These are phyloP conservation scores for Stagonosporopsis chrysanthemi DNA, from an alignment of 2,329 filamentous ascomycete species.

Conservation along the genomic window DNA sequence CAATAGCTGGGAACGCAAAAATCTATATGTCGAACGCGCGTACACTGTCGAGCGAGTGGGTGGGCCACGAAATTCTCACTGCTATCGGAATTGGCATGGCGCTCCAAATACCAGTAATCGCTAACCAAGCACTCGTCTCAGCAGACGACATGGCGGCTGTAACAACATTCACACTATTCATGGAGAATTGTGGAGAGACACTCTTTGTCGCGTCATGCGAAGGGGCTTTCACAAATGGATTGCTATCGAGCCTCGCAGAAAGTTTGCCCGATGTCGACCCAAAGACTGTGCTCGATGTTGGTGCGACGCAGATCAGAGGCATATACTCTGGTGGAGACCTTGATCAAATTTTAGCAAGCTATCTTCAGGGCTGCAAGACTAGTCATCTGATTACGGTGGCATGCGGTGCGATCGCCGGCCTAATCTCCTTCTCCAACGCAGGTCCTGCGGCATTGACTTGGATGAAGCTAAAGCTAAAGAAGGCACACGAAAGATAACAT, in stretches of 20 bases:
- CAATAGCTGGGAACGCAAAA: constrained; percentile 26
- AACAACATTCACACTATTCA: constrained; percentile 53
- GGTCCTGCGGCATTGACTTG: constrained; percentile 26
- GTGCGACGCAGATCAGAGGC: constrained; percentile 54
- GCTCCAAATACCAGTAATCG: constrained; percentile 53
- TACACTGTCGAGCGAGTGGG: constrained; percentile 52
- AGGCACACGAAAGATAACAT: constrained; percentile 21
- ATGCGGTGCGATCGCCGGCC: constrained; percentile 30
- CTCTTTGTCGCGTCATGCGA: constrained; percentile 54
- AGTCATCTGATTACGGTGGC: constrained; percentile 31
- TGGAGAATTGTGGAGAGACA: constrained; percentile 54
- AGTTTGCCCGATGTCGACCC: constrained; percentile 49
- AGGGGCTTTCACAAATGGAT: constrained; percentile 52
- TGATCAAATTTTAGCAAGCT: constrained; percentile 27
- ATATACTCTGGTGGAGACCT: constrained; percentile 41
- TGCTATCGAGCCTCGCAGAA: constrained; percentile 44
- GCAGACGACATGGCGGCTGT: constrained; percentile 50
- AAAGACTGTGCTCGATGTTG: constrained; percentile 49
- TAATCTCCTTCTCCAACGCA: constrained; percentile 30
- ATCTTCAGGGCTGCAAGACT: constrained; percentile 39
- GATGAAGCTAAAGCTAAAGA: constrained; percentile 26
- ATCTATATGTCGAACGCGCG: constrained; percentile 49
- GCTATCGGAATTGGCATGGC: constrained; percentile 55
- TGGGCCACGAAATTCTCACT: constrained; percentile 57
- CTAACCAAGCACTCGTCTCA: constrained; percentile 49